Percentiles rank a stretch among this genome's conserved stretches.
phyloP scores from a whole-genome alignment of 2,329 filamentous ascomycete genomes.

The Penicillium thymicola region DNA sequence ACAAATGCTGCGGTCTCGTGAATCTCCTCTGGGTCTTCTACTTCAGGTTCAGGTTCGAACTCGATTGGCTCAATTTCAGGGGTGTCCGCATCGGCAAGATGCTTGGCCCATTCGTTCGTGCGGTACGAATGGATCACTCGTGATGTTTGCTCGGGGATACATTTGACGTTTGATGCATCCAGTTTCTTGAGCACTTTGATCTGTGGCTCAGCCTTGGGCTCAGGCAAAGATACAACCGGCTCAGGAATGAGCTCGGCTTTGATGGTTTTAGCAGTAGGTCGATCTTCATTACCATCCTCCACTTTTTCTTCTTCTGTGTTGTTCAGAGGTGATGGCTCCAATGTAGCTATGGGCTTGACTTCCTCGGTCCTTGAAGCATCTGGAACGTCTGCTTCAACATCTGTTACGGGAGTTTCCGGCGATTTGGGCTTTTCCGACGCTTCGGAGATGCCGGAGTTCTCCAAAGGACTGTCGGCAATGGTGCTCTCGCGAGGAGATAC shows the following conservation, averaged over 20 bases:
- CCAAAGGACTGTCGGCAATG: not conserved
- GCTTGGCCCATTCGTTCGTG: constrained; percentile 96
- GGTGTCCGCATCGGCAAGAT: constrained; percentile 71
- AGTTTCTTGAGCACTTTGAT: constrained; percentile 17
- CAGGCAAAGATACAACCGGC: not conserved
- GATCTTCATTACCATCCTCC: not conserved
- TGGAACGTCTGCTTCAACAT: not conserved
- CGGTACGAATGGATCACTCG: constrained; percentile 77
- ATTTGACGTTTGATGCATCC: constrained; percentile 45
- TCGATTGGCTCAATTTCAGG: constrained; percentile 54
- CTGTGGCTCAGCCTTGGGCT: not conserved
- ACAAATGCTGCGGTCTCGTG: constrained; percentile 60
- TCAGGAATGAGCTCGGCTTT: not conserved
- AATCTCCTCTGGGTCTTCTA: constrained; percentile 25
- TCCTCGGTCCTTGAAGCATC: not conserved
- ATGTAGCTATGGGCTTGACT: not conserved
- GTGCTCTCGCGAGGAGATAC: not conserved
- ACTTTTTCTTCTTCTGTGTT: not conserved
- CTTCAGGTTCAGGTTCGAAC: constrained; percentile 33
- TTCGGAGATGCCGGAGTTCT: not conserved
- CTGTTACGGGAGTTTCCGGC: not conserved
- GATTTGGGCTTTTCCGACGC: not conserved
- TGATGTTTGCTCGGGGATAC: constrained; percentile 68
- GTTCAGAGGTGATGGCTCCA: not conserved
- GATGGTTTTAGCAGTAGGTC: not conserved